Conservation (phyloP, 345 rosid species). For the Pugionium cornutum region DNA sequence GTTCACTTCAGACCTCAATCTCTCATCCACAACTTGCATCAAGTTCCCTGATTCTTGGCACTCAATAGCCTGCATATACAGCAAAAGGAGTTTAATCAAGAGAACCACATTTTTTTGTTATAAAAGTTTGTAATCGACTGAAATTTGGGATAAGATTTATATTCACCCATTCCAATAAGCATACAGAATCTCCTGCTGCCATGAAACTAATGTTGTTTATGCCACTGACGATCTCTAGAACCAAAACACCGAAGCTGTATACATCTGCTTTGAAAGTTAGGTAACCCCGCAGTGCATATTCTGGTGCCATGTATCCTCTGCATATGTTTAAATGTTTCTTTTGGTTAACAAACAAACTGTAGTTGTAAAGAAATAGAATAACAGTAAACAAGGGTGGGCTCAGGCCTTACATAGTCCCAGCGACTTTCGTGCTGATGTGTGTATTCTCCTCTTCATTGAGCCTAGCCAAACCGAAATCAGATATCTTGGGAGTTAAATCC, state of each 20-base stretch:
- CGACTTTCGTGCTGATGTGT: conserved; percentile 63
- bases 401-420: conserved; percentile 58
- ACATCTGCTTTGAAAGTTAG: conserved; percentile 64
- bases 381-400: neutral
- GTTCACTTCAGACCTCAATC: conserved; percentile 43
- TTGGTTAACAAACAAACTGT: conserved; percentile 22
- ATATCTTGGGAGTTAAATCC: conserved; percentile 58
- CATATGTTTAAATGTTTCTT: conserved; percentile 21
- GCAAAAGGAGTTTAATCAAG: neutral
- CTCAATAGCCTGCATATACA: conserved; percentile 45
- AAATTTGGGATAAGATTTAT: conserved; percentile 5
- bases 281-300: conserved; percentile 67
- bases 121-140: neutral
- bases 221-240: conserved; percentile 58
- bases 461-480: conserved; percentile 68
- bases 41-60: conserved; percentile 44
- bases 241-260: conserved; percentile 62
- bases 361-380: neutral
- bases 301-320: conserved; percentile 69
- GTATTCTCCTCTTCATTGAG: conserved; percentile 56
- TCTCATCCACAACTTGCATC: conserved; percentile 51
- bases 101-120: neutral
- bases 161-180: conserved; percentile 61
- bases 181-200: conserved; percentile 44
- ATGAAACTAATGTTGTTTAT: conserved; percentile 47